Base-by-base conservation (phyloP, 2,329 filamentous ascomycete genomes). In the Aspergillus pseudoviridinutans region DNA sequence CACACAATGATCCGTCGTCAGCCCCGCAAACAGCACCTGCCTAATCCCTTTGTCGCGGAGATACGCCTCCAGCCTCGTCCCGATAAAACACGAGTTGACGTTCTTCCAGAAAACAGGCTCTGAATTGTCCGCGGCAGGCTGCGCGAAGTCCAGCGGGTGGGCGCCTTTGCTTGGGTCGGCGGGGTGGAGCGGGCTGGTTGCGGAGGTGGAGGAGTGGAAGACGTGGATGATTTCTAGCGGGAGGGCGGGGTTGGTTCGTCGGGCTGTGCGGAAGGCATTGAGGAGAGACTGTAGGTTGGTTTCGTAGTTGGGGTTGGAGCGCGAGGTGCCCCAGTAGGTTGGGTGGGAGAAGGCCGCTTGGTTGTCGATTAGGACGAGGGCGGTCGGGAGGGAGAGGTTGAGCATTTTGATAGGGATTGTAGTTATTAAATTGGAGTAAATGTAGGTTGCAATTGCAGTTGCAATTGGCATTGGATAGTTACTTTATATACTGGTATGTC, bases 1-100 rank as follows among this genome's bases (percentile, higher is more conserved):
- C 14, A 82, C 78, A 54, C 79, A 82, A 59, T 81, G 79, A 64
- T 81, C 79, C 38, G 79, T 80, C 3, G 76, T 79, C 56, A 81
- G 58, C 0, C 79, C 79, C 2, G 67, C 68, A 28, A 80, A 63
- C 20, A 80, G 57, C 0, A 80, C 66, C 57, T 78, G 76, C 9
- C 71, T 57, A 17, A 79, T 67, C 0, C 62, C 66, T 14, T 68
- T 67, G 2, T 60, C 58, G 4, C 71, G 67, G 24, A 82, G 60
- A 29, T 72, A 63, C 1, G 58, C 55, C 56, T 79, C 76, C 8
- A 82, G 70, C 0, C 70, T 61, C 1, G 78, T 80, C 4, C 76
- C 78, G 50, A 81, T 73, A 57, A 82, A 80, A 0, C 71, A 70
- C 0, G 78, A 80, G 61, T 80, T 80, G 44, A 80, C 77, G 6